Percentiles rank a stretch among this genome's conserved stretches.
These are phyloP conservation scores for Coemansia sp. DNA, from an alignment of 192 early-diverging fungal species.

Conservation along the genomic window DNA sequence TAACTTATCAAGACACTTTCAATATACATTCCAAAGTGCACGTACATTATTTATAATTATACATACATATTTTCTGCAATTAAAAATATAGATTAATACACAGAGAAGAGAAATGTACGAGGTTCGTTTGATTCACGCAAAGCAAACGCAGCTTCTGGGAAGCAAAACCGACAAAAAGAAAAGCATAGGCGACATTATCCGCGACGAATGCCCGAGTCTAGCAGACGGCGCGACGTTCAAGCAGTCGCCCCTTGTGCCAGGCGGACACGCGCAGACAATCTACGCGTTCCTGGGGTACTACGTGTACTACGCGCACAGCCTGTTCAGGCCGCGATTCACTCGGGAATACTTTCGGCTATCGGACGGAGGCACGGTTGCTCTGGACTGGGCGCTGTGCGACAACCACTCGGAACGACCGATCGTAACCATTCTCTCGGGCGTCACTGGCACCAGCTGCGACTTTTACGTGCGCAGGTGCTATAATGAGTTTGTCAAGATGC, in stretches of 20 bases:
- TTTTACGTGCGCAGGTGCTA: slow-evolving; percentile 81
- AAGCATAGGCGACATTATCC: slow-evolving; percentile 28
- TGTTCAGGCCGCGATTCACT: slow-evolving; percentile 25
- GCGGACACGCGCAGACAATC: slow-evolving; percentile 77
- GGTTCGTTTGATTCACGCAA: slow-evolving; percentile 36
- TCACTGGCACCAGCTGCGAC: slow-evolving; percentile 91
- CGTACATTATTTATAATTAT: too few species aligned
- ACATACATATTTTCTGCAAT: too few species aligned
- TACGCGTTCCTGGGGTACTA: slow-evolving; percentile 43
- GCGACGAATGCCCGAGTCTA: slow-evolving; percentile 55
- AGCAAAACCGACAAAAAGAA: slow-evolving; percentile 6
- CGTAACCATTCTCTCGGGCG: slow-evolving; percentile 80
- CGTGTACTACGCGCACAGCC: slow-evolving; percentile 53
- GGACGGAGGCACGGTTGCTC: slow-evolving; percentile 80
- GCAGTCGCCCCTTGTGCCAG: slow-evolving; percentile 71
- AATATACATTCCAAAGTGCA: too few species aligned
- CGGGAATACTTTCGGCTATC: slow-evolving; percentile 65
- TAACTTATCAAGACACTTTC: too few species aligned
- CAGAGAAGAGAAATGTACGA: background rate
- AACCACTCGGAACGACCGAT: slow-evolving; percentile 62
- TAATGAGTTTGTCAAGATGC: slow-evolving; percentile 57
- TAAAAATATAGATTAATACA: too few species aligned
- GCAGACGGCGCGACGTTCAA: slow-evolving; percentile 53
- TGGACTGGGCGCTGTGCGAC: slow-evolving; percentile 80
- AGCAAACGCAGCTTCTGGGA: slow-evolving; percentile 10